A percentile compares a stretch with the other conserved stretches of the same genome.
Conservation (phyloP, 2,329 filamentous ascomycete genomes). For the Paecilomyces fulvus region DNA sequence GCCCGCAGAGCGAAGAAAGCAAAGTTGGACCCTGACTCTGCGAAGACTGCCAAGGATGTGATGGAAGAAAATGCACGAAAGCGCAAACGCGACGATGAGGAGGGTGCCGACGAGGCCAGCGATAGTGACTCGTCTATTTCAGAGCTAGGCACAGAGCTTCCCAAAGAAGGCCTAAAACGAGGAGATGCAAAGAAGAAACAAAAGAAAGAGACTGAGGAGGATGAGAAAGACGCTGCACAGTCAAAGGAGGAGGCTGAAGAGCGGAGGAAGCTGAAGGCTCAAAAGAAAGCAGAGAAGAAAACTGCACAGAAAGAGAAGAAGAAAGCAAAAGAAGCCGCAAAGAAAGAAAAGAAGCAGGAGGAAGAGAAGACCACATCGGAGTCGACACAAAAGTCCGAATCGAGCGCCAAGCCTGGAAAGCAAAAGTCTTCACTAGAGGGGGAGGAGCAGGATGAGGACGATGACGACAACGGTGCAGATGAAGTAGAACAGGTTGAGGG, state of each 20-base stretch:
- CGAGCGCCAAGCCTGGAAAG: slow-evolving; percentile 12
- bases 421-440: slow-evolving; percentile 6
- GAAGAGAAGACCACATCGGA: slow-evolving; percentile 11
- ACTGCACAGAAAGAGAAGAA: slow-evolving; percentile 26
- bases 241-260: slow-evolving; percentile 24
- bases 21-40: slow-evolving; percentile 85
- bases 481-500: slow-evolving; percentile 40
- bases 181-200: slow-evolving; percentile 39
- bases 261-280: slow-evolving; percentile 27
- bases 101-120: slow-evolving; percentile 38
- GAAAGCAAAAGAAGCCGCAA: slow-evolving; percentile 31
- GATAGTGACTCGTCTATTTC: slow-evolving; percentile 39
- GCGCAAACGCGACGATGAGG: slow-evolving; percentile 64
- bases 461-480: slow-evolving; percentile 19
- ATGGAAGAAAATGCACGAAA: slow-evolving; percentile 78
- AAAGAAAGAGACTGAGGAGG: slow-evolving; percentile 42
- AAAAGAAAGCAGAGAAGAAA: slow-evolving; percentile 40
- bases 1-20: slow-evolving; percentile 72
- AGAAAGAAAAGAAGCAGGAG: slow-evolving; percentile 15
- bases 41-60: slow-evolving; percentile 85
- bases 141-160: slow-evolving; percentile 39
- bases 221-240: slow-evolving; percentile 12
- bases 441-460: slow-evolving; percentile 14
- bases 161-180: slow-evolving; percentile 55
- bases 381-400: slow-evolving; percentile 13